These are phyloP conservation scores for Schizophyllum commune DNA, from an alignment of 1,284 basidiomycete species.

Conservation along the genomic window DNA sequence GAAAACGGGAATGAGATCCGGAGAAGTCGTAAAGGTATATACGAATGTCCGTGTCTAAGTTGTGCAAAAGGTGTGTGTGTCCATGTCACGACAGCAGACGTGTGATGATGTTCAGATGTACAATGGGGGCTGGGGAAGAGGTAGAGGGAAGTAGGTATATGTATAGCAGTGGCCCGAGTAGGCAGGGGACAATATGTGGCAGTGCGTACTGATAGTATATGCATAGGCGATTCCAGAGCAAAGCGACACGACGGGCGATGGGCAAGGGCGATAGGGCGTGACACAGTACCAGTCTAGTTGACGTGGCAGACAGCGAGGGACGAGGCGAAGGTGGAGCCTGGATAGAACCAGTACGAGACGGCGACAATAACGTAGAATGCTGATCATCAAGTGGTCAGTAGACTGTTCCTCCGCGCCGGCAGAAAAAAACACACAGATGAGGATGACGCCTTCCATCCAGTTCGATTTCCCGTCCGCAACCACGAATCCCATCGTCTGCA, in stretches of 20 bases:
- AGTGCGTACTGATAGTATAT: not conserved
- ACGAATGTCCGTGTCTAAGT: not conserved
- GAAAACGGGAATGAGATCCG: not conserved
- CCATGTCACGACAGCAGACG: not conserved
- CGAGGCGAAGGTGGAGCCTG: not conserved
- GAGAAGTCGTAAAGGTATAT: not conserved
- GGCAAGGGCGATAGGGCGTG: not conserved
- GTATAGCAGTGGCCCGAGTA: not conserved
- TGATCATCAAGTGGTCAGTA: not conserved
- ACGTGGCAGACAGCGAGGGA: not conserved
- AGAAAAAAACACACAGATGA: conserved; percentile 46
- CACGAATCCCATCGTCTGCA: conserved; percentile 76
- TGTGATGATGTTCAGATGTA: not conserved
- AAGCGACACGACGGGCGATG: not conserved
- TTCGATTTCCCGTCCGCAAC: conserved; percentile 82
- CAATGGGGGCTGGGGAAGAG: not conserved
- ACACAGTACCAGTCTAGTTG: not conserved
- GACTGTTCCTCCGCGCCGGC: not conserved
- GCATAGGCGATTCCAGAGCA: not conserved
- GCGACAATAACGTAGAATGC: not conserved
- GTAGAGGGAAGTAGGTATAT: not conserved
- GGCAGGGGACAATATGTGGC: not conserved
- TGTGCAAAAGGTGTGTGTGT: not conserved
- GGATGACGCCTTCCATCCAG: conserved; percentile 66
- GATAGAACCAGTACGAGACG: not conserved